Evolutionary conservation across 169 alveolate genomes (phyloP), one percentile per base, ranked within the genome.

Genomic region (Perkinsus chesapeaki): DNA sequence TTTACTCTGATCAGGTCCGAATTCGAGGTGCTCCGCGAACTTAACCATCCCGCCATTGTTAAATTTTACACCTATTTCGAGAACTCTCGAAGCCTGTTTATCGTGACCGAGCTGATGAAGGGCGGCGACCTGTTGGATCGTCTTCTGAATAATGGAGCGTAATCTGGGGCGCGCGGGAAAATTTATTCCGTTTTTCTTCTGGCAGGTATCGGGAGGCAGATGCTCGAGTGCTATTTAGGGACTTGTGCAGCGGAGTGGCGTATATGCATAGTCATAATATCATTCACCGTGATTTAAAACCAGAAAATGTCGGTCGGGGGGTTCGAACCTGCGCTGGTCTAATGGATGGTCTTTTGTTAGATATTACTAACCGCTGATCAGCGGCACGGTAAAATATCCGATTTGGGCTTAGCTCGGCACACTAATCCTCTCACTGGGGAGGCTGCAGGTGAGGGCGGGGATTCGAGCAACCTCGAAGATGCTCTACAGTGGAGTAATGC

Each of bases 71-170:
- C 92, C 39, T 48, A 92, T 20, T 91, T 91, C 90, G 93, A 93
- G 91, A 91, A 92, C 60, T 39, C 91, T 39, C 91, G 60, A 47
- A 36, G 39, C 39, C 47, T 93, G 60, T 48, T 92, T 91, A 47
- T 93, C 48, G 73, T 93, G 47, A 93, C 92, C 60, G 95, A 93
- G 91, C 47, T 90, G 48, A 92, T 93, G 72, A 27, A 91, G 12
- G 95, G 95, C 37, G 95, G 95, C 16, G 95, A 93, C 91, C 43
- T 93, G 36, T 91, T 93, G 48, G 95, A 93, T 31, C 43, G 93
- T 38, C 92, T 93, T 37, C 48, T 91, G 39, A 91, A 91, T 16
- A 27, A 91, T n/a, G 91, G 91, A 27, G 48, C 92, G 82, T 60
- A 60, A 16, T 60, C n/a, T n/a, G n/a, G n/a, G n/a, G n/a, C n/a